These are phyloP conservation scores for Penicillium sp. DNA, from an alignment of 2,329 filamentous ascomycete genomes.

Conservation along the genomic window DNA sequence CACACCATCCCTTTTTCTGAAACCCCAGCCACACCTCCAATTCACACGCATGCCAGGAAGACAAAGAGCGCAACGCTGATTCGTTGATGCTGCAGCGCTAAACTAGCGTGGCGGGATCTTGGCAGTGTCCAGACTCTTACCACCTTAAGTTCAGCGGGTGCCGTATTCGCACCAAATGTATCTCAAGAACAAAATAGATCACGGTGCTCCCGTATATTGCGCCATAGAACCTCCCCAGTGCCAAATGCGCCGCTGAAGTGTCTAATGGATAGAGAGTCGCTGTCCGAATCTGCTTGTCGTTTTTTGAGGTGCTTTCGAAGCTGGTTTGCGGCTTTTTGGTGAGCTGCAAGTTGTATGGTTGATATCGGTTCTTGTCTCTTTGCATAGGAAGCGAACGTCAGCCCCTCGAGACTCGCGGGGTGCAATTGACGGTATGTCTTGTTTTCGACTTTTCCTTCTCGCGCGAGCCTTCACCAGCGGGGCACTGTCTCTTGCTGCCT, in stretches of 20 bases:
- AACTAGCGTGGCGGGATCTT: constrained; percentile 2
- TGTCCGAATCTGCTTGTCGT: not conserved
- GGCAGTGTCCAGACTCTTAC: constrained; percentile 2
- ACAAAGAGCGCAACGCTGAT: not conserved
- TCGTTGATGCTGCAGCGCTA: not conserved
- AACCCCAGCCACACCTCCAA: not conserved
- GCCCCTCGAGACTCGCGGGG: not conserved
- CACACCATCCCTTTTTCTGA: not conserved
- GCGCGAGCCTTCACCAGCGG: not conserved
- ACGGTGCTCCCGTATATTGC: not conserved
- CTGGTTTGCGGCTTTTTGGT: not conserved
- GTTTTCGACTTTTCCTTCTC: not conserved
- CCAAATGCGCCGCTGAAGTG: not conserved
- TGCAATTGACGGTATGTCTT: not conserved
- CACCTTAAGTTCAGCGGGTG: not conserved
- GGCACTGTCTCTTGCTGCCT: not conserved
- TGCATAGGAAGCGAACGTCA: not conserved
- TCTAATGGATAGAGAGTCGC: not conserved
- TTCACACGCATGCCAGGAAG: not conserved
- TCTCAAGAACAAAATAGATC: not conserved
- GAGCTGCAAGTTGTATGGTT: not conserved
- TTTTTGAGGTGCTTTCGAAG: not conserved
- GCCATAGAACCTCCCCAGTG: not conserved
- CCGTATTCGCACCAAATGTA: not conserved
- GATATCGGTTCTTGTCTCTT: not conserved